Evolutionary conservation across 352 stramenopile genomes (phyloP).

Genomic region (Phytophthora nicotianae): DNA sequence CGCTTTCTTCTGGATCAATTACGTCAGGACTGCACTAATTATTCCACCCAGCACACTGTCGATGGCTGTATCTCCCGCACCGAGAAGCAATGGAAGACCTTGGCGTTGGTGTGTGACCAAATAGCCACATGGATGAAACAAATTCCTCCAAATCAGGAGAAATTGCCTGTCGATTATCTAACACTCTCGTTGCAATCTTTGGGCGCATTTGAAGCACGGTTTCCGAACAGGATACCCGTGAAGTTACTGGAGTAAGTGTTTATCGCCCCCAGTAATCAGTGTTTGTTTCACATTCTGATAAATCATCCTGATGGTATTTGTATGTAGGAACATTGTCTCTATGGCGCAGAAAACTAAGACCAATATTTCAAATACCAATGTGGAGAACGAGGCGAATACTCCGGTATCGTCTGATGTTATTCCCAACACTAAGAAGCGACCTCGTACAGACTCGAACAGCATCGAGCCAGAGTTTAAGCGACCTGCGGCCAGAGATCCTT

Average conservation of each 20-base stretch:
- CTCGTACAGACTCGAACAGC: not conserved
- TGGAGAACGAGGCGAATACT: not conserved
- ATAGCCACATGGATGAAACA: constrained; percentile 5
- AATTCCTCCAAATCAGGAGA: not conserved
- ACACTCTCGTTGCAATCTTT: constrained; percentile 7
- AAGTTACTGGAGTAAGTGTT: constrained; percentile 17
- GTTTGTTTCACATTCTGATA: not conserved
- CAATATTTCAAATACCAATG: not conserved
- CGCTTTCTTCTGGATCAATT: constrained; percentile 18
- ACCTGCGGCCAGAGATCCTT: not conserved
- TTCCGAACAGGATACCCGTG: constrained; percentile 15
- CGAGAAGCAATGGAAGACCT: constrained; percentile 6
- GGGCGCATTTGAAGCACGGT: constrained; percentile 16
- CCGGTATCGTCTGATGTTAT: not conserved
- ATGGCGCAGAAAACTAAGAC: constrained; percentile 2
- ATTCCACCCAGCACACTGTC: not conserved
- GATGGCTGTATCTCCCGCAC: not conserved
- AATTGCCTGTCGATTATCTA: constrained; percentile 7
- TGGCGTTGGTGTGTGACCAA: constrained; percentile 4
- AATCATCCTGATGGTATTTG: not conserved
- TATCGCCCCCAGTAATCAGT: not conserved
- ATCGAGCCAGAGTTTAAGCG: not conserved
- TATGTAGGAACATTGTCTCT: constrained; percentile 4
- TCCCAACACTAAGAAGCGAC: constrained; percentile 7
- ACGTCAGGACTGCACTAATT: constrained; percentile 8